Conservation (phyloP, 306 rosid species). For the Prunus fruticosa region DNA sequence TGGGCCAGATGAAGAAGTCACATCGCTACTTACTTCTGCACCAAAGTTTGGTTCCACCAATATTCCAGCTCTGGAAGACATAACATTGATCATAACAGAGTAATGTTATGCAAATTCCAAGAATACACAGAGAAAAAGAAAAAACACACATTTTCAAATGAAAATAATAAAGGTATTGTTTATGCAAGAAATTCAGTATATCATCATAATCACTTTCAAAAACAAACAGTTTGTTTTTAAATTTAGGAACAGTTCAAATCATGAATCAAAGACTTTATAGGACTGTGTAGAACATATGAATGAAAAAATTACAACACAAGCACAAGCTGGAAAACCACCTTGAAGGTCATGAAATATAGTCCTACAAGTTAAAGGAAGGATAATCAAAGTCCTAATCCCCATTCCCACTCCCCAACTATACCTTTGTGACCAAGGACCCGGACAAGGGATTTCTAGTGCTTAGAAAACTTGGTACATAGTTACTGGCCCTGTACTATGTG, state of each 20-base stretch:
- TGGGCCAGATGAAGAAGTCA: slow-evolving; percentile 62
- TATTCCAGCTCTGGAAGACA: slow-evolving; percentile 39
- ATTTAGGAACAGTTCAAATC: neutral
- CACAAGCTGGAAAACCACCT: neutral
- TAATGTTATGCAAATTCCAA: neutral
- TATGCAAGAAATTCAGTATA: neutral
- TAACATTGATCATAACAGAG: neutral
- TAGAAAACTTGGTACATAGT: neutral
- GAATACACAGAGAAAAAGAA: neutral
- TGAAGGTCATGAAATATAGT: neutral
- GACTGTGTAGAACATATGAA: neutral
- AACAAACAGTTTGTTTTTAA: neutral
- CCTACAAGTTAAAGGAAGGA: neutral
- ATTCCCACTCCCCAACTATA: neutral
- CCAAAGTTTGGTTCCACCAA: slow-evolving; percentile 54
- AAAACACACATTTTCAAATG: neutral
- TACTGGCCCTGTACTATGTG: neutral
- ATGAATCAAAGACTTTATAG: neutral
- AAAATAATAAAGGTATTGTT: neutral
- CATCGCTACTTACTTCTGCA: slow-evolving; percentile 55
- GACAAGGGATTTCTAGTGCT: neutral
- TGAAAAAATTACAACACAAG: neutral
- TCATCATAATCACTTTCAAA: neutral
- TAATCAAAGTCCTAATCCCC: neutral
- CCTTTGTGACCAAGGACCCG: neutral